Percentiles rank a stretch among this genome's conserved stretches.
Evolutionary conservation across 2,329 filamentous ascomycete species (phyloP).

Genomic region (Graphiopsis chlorocephala): DNA sequence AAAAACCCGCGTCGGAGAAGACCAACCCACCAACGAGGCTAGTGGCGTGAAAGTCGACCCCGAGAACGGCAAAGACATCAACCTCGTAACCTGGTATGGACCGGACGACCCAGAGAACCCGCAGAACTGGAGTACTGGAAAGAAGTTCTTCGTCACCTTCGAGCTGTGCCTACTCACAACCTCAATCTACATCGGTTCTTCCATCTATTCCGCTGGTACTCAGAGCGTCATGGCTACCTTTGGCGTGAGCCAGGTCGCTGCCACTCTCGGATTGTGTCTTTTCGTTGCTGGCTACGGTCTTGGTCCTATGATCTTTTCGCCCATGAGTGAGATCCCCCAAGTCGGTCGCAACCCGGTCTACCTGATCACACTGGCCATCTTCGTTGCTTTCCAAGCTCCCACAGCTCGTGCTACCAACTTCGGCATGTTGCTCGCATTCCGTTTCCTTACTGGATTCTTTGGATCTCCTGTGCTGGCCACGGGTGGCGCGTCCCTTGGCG

Average conservation of each 20-base stretch:
- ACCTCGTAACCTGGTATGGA: constrained; percentile 53
- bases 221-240: constrained; percentile 43
- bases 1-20: constrained; percentile 21
- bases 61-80: constrained; percentile 52
- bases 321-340: constrained; percentile 48
- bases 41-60: constrained; percentile 47
- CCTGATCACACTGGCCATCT: constrained; percentile 45
- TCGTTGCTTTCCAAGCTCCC: constrained; percentile 48
- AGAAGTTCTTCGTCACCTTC: constrained; percentile 42
- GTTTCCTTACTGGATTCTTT: constrained; percentile 52
- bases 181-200: constrained; percentile 49
- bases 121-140: constrained; percentile 37
- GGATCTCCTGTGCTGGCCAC: constrained; percentile 45
- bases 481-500: constrained; percentile 42
- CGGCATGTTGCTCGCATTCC: constrained; percentile 50
- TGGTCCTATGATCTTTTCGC: constrained; percentile 44
- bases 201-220: constrained; percentile 50
- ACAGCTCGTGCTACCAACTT: constrained; percentile 49
- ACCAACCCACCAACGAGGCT: constrained; percentile 35
- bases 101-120: constrained; percentile 41
- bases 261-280: constrained; percentile 48
- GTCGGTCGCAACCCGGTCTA: constrained; percentile 50
- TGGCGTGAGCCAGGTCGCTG: constrained; percentile 41
- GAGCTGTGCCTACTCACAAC: constrained; percentile 49
- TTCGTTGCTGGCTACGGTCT: constrained; percentile 50